Conservation (phyloP, 495 filamentous ascomycete species). For the Aspergillus diversus region DNA sequence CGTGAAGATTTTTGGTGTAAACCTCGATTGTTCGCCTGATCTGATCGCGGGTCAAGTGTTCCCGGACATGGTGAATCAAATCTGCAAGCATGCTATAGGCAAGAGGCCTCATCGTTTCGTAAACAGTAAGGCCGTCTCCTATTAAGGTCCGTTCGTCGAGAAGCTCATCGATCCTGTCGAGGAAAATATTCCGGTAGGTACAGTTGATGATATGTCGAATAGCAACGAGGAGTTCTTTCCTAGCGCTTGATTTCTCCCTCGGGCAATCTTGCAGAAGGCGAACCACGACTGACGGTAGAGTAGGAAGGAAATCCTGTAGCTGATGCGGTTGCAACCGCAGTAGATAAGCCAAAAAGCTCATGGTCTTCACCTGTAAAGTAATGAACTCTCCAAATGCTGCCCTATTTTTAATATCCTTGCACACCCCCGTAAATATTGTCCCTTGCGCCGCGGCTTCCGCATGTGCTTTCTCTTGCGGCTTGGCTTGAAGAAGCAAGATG, state of each 20-base stretch:
- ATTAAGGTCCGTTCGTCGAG: constrained; percentile 92
- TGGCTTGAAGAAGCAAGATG: constrained; percentile 86
- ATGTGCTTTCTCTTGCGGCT: constrained; percentile 91
- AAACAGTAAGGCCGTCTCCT: constrained; percentile 93
- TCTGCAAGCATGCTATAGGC: constrained; percentile 99
- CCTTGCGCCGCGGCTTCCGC: constrained; percentile 73
- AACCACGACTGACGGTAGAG: constrained; percentile 87
- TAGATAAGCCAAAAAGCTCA: constrained; percentile 97
- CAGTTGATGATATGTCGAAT: constrained; percentile 99
- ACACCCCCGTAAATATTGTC: constrained; percentile 89
- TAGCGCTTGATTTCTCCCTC: constrained; percentile 85
- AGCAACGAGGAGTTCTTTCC: constrained; percentile 94
- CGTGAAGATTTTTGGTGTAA: constrained; percentile 94
- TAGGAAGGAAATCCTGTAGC: constrained; percentile 85
- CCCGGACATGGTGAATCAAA: constrained; percentile 95
- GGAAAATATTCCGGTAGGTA: constrained; percentile 94
- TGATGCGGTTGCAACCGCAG: constrained; percentile 86
- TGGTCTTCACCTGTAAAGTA: constrained; percentile 97
- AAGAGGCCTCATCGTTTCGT: constrained; percentile 92
- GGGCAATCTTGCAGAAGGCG: constrained; percentile 92
- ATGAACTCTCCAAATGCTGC: constrained; percentile 97
- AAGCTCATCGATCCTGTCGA: constrained; percentile 92
- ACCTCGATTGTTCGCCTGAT: constrained; percentile 95
- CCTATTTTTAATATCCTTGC: constrained; percentile 89
- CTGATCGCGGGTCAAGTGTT: constrained; percentile 78